A percentile compares a stretch with the other conserved stretches of the same genome.
Conservation (phyloP, 169 alveolate genomes). For the Eimeria falciformis region DNA sequence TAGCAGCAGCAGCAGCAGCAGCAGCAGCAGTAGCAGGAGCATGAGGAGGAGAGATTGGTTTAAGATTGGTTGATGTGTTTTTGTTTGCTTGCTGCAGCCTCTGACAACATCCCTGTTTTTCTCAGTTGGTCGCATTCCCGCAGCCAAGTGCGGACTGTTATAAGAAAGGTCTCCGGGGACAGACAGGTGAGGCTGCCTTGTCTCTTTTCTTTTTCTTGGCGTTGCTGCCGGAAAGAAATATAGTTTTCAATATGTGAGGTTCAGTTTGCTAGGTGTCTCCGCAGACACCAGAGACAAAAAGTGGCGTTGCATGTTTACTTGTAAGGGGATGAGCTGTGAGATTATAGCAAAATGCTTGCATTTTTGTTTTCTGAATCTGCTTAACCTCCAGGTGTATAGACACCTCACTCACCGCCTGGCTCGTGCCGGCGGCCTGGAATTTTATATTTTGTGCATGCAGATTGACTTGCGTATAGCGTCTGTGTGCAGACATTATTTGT, state of each 20-base stretch:
- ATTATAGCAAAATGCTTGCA: not conserved
- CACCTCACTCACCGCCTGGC: too few species aligned
- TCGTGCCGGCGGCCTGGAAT: too few species aligned
- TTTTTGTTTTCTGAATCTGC: not conserved
- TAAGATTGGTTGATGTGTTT: not conserved
- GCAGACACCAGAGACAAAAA: not conserved
- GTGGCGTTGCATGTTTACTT: not conserved
- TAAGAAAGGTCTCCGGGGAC: not conserved
- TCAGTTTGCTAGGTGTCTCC: not conserved
- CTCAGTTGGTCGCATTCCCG: not conserved
- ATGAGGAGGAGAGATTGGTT: not conserved
- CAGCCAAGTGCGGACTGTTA: not conserved
- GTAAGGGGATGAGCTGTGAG: not conserved
- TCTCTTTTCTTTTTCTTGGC: not conserved
- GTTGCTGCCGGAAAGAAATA: too few species aligned
- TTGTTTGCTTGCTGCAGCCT: not conserved
- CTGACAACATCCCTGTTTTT: not conserved
- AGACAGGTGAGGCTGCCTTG: not conserved
- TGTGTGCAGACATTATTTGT: too few species aligned
- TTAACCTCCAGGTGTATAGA: too few species aligned
- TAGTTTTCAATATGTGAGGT: not conserved
- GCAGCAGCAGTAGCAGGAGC: slow-evolving; percentile 14
- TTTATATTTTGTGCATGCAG: too few species aligned
- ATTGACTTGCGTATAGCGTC: too few species aligned
- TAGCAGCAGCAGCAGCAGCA: not conserved